Conservation (phyloP, 2,329 filamentous ascomycete species). For the Westerdykella aurantiaca region DNA sequence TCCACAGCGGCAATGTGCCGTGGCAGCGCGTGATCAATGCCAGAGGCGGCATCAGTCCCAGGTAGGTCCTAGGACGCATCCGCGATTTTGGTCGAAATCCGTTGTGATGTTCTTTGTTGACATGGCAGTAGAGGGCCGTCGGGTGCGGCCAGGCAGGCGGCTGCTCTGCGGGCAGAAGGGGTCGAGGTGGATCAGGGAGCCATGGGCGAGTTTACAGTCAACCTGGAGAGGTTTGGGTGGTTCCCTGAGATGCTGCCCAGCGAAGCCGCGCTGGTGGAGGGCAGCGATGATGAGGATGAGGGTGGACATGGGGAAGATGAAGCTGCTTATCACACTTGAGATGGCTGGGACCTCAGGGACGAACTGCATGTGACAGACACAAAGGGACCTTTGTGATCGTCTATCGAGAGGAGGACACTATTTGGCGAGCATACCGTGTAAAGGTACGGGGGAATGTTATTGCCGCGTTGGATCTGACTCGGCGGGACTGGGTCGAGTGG, state of each 20-base stretch:
- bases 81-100: slow-evolving; percentile 3
- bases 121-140: slow-evolving; percentile 37
- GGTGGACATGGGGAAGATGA: slow-evolving; percentile 20
- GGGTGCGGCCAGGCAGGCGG: slow-evolving; percentile 44
- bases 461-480: slow-evolving; percentile 2
- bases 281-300: slow-evolving; percentile 28
- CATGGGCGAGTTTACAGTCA: slow-evolving; percentile 45
- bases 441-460: neutral
- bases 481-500: slow-evolving; percentile 2
- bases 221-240: slow-evolving; percentile 46
- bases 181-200: slow-evolving; percentile 43
- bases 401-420: neutral
- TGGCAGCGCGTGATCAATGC: slow-evolving; percentile 93
- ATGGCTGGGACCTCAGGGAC: neutral
- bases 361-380: neutral
- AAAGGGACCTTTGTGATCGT: neutral
- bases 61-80: slow-evolving; percentile 47
- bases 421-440: neutral
- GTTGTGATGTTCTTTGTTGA: slow-evolving; percentile 17
- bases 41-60: slow-evolving; percentile 77
- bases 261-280: slow-evolving; percentile 36
- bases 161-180: slow-evolving; percentile 43
- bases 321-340: slow-evolving; percentile 32
- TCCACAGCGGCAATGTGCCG: slow-evolving; percentile 73
- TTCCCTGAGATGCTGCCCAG: slow-evolving; percentile 48